Conservation (phyloP, 208 protist species). For the Trypanosoma platydactyli region DNA sequence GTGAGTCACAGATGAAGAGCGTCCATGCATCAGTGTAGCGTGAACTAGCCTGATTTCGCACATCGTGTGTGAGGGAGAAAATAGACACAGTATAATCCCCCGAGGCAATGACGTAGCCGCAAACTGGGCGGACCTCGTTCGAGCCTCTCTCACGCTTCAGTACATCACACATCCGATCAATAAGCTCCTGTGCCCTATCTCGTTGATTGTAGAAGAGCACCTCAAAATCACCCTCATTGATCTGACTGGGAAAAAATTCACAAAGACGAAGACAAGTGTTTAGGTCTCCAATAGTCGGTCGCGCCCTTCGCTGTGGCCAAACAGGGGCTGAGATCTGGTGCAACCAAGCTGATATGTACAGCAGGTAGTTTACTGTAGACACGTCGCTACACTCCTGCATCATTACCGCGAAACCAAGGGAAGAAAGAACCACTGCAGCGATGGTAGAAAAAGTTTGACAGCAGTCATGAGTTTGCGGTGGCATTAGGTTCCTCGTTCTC, state of each 20-base stretch:
- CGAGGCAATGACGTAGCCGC: slow-evolving; percentile 88
- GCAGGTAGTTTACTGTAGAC: slow-evolving; percentile 84
- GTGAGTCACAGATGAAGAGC: slow-evolving; percentile 87
- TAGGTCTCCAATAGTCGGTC: slow-evolving; percentile 82
- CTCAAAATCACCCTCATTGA: slow-evolving; percentile 73
- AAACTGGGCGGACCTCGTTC: slow-evolving; percentile 35
- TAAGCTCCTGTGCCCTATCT: slow-evolving; percentile 41
- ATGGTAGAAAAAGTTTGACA: slow-evolving; percentile 88
- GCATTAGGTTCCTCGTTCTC: slow-evolving; percentile 49
- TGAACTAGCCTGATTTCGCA: slow-evolving; percentile 8
- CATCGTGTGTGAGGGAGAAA: slow-evolving; percentile 70
- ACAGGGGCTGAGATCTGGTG: slow-evolving; percentile 75
- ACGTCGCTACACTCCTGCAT: slow-evolving; percentile 56
- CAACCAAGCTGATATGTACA: slow-evolving; percentile 89
- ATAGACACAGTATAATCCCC: slow-evolving; percentile 89
- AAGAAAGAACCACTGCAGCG: slow-evolving; percentile 73
- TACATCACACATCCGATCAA: slow-evolving; percentile 52
- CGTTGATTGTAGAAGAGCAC: slow-evolving; percentile 85
- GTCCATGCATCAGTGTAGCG: slow-evolving; percentile 67
- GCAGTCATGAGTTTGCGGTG: slow-evolving; percentile 78
- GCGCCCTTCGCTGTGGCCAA: slow-evolving; percentile 62
- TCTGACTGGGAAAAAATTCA: slow-evolving; percentile 71
- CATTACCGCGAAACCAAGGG: slow-evolving; percentile 65
- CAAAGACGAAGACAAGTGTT: slow-evolving; percentile 72
- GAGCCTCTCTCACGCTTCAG: slow-evolving; percentile 16